Conservation (phyloP, 2,329 filamentous ascomycete genomes). For the Cladosporium velox region DNA sequence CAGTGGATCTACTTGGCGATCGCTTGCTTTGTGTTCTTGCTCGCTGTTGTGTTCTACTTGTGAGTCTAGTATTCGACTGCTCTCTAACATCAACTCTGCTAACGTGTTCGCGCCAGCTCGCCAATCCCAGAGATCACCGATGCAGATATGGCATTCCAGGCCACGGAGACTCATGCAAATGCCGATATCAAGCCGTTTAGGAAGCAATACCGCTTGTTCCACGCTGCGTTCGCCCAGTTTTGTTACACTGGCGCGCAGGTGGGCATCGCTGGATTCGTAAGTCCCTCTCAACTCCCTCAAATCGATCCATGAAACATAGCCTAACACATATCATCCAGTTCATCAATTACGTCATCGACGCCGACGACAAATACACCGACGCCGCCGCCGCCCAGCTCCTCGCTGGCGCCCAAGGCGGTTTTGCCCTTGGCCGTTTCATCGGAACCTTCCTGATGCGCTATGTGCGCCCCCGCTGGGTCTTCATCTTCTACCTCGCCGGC, state of each 20-base stretch:
- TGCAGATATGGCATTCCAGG: conserved; percentile 62
- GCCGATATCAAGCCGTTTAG: conserved; percentile 52
- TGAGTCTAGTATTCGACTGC: conserved; percentile 20
- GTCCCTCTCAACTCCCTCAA: conserved; percentile 32
- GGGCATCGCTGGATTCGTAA: conserved; percentile 40
- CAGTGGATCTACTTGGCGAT: conserved; percentile 68
- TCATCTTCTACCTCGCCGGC: conserved; percentile 66
- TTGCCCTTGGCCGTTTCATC: conserved; percentile 70
- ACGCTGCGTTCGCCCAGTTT: conserved; percentile 74
- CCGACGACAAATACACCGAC: conserved; percentile 56
- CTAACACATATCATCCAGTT: conserved; percentile 49
- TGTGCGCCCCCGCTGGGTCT: conserved; percentile 67
- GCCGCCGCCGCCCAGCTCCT: conserved; percentile 66
- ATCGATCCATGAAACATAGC: neutral
- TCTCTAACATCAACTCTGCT: neutral
- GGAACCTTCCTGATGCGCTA: conserved; percentile 68
- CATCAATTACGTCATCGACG: conserved; percentile 65
- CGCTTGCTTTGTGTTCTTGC: conserved; percentile 59
- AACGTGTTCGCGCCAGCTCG: conserved; percentile 30
- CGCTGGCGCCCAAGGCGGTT: conserved; percentile 72
- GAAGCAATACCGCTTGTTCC: conserved; percentile 71
- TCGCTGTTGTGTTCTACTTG: conserved; percentile 62
- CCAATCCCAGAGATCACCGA: conserved; percentile 60
- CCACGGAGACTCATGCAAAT: conserved; percentile 33
- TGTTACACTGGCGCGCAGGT: conserved; percentile 77